Percentiles rank a stretch among this genome's conserved stretches.
phyloP scores from a whole-genome alignment of 768 basidiomycete genomes.

The Tephrocybe rancida region DNA sequence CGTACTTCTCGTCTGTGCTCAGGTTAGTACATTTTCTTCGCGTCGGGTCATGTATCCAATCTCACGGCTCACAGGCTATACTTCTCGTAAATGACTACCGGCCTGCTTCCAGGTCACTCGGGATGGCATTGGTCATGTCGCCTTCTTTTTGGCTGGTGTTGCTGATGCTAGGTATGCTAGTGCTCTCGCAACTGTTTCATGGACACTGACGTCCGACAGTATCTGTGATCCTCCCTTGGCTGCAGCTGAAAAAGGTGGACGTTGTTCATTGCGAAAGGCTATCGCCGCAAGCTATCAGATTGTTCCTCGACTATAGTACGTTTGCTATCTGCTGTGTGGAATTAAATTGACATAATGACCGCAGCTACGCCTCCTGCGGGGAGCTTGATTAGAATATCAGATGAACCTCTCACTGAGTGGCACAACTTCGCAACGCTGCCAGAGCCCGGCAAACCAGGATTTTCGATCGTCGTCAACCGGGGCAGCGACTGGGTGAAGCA shows the following conservation, averaged over 20 bases:
- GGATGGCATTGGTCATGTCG: conserved; percentile 10
- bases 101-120: conserved; percentile 16
- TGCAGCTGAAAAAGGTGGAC: conserved; percentile 41
- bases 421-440: conserved; percentile 61
- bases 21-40: conserved; percentile 23
- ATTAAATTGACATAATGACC: background rate
- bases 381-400: conserved; percentile 47
- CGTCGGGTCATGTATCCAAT: background rate
- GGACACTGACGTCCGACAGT: conserved; percentile 2
- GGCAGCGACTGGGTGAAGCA: conserved; percentile 65
- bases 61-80: conserved; percentile 40
- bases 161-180: too few relatives aligned
- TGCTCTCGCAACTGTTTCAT: conserved; percentile 30
- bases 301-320: conserved; percentile 47
- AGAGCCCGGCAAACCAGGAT: conserved; percentile 48
- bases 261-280: conserved; percentile 41
- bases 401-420: conserved; percentile 57
- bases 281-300: conserved; percentile 42
- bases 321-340: background rate
- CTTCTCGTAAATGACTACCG: conserved; percentile 56
- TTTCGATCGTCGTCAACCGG: conserved; percentile 57
- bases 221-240: conserved; percentile 48
- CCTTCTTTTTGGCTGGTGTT: conserved; percentile 49
- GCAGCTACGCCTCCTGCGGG: conserved; percentile 49
- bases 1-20: conserved; percentile 43